These are phyloP conservation scores for Starmerella geochares DNA, from an alignment of 805 yeast genomes.

Conservation along the genomic window DNA sequence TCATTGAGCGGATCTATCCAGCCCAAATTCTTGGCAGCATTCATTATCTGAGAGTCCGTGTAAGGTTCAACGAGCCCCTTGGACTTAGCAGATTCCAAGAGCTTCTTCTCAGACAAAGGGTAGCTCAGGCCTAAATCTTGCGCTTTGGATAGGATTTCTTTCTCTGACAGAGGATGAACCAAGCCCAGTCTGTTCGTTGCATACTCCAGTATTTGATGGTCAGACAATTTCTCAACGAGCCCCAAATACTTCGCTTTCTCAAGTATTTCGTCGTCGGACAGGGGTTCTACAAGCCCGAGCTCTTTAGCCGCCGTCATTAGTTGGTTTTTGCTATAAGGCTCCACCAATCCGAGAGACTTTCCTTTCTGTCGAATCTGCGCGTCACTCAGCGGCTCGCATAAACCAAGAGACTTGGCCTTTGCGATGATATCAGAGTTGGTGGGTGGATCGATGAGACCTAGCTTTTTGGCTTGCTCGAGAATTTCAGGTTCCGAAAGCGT, in stretches of 20 bases:
- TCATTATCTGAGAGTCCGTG: not conserved
- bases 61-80: constrained; percentile 21
- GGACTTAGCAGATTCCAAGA: constrained; percentile 15
- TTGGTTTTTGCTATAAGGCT: constrained; percentile 12
- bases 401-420: constrained; percentile 25
- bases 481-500: too few relatives aligned
- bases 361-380: constrained; percentile 16
- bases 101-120: constrained; percentile 7
- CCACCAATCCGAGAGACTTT: constrained; percentile 24
- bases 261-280: constrained; percentile 29
- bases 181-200: not conserved
- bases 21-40: not conserved
- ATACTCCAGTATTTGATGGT: not conserved
- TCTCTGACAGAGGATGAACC: not conserved
- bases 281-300: constrained; percentile 49
- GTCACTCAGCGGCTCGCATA: constrained; percentile 17
- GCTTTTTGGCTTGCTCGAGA: not conserved
- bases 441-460: not conserved
- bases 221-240: constrained; percentile 4
- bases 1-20: not conserved
- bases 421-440: not conserved
- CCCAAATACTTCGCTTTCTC: constrained; percentile 14
- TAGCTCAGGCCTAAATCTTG: constrained; percentile 14
- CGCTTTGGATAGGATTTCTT: constrained; percentile 5
- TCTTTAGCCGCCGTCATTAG: constrained; percentile 60